Conservation (phyloP, 2,329 filamentous ascomycete genomes). For the Zalaria obscura region DNA sequence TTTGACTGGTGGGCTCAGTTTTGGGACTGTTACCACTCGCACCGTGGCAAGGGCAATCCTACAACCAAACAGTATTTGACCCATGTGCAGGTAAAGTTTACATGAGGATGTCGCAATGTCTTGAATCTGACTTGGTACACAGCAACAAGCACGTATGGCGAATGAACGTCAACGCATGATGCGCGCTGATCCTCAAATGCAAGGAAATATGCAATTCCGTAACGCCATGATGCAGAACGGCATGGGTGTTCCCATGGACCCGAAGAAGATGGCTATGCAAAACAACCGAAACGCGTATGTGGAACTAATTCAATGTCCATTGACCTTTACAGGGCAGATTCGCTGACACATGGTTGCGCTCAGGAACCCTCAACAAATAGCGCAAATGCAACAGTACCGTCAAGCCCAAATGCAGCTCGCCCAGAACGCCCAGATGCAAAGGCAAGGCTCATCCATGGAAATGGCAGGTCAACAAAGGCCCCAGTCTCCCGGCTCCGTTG, state of each 20-base stretch:
- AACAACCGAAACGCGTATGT: constrained; percentile 62
- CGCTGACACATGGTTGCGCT: neutral
- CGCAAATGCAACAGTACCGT: constrained; percentile 56
- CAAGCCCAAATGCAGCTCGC: constrained; percentile 46
- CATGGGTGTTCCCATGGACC: constrained; percentile 42
- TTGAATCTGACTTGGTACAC: constrained; percentile 9
- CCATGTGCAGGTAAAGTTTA: constrained; percentile 59
- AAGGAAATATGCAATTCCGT: constrained; percentile 14
- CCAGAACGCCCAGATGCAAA: constrained; percentile 64
- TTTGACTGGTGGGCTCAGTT: constrained; percentile 96
- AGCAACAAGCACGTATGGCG: constrained; percentile 51
- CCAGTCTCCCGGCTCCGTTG: constrained; percentile 66
- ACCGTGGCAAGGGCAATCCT: constrained; percentile 37
- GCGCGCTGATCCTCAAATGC: constrained; percentile 8
- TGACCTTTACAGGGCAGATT: neutral
- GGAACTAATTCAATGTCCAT: neutral
- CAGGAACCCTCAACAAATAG: constrained; percentile 21
- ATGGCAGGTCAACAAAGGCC: constrained; percentile 62
- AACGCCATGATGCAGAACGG: constrained; percentile 40
- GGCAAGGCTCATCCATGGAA: constrained; percentile 77
- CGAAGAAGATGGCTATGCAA: constrained; percentile 56
- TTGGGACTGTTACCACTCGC: constrained; percentile 86
- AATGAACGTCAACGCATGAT: constrained; percentile 8
- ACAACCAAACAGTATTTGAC: constrained; percentile 60
- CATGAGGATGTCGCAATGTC: no score